A percentile compares a stretch with the other conserved stretches of the same genome.
phyloP scores from a whole-genome alignment of 148 eudicot species.

The Rhododendron ovatum region DNA sequence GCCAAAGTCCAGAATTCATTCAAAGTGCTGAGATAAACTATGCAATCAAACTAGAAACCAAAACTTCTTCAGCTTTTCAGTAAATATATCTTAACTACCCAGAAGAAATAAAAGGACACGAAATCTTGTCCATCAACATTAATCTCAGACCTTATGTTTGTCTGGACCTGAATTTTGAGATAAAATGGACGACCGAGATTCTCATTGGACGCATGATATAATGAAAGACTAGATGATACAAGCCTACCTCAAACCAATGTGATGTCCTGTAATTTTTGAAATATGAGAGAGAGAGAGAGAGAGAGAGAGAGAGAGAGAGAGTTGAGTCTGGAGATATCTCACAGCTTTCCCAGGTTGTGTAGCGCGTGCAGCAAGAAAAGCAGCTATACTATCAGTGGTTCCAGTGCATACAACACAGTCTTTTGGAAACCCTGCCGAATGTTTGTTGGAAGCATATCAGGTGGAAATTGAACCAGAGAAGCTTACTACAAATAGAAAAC shows the following conservation, averaged over 20 bases:
- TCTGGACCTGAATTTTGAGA: neutral
- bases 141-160: neutral
- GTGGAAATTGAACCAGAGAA: neutral
- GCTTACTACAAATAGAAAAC: neutral
- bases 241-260: neutral
- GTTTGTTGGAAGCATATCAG: slow-evolving; percentile 6
- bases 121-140: neutral
- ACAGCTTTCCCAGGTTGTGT: slow-evolving; percentile 91
- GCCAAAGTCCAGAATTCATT: neutral
- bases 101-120: neutral
- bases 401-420: slow-evolving; percentile 85
- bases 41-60: neutral
- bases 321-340: slow-evolving; percentile 14
- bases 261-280: neutral
- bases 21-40: neutral
- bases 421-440: slow-evolving; percentile 62
- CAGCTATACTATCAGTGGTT: slow-evolving; percentile 99
- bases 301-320: neutral
- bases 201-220: neutral
- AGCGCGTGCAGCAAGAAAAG: slow-evolving; percentile 94
- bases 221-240: neutral
- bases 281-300: neutral
- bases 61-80: neutral
- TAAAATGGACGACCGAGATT: neutral
- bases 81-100: neutral